phyloP scores from a whole-genome alignment of 495 filamentous ascomycete genomes.

The Tuber melanosporum region DNA sequence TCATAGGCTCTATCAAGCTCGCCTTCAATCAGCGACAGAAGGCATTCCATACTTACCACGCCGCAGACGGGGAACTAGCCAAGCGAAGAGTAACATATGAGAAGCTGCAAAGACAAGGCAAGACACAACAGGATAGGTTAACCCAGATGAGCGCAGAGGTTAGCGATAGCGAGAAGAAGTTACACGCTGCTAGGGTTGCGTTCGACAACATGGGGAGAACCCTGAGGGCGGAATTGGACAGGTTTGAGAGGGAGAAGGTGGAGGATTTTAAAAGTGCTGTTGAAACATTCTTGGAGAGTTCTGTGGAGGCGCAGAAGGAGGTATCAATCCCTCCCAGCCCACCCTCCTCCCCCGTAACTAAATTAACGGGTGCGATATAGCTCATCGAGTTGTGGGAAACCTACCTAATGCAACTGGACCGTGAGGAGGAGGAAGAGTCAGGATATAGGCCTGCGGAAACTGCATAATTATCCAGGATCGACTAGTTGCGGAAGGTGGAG shows the following conservation, averaged over 20 bases:
- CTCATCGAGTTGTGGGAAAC: constrained; percentile 98
- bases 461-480: constrained; percentile 9
- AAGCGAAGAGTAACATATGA: constrained; percentile 83
- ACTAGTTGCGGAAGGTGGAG: constrained; percentile 10
- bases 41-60: constrained; percentile 86
- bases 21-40: constrained; percentile 90
- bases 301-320: constrained; percentile 98
- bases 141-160: constrained; percentile 89
- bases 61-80: constrained; percentile 75
- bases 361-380: constrained; percentile 48
- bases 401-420: constrained; percentile 88
- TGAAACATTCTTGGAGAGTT: constrained; percentile 92
- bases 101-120: constrained; percentile 84
- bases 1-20: constrained; percentile 88
- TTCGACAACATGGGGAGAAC: constrained; percentile 97
- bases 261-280: constrained; percentile 98
- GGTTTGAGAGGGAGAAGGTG: constrained; percentile 95
- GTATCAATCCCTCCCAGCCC: constrained; percentile 49
- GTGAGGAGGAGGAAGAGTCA: constrained; percentile 77
- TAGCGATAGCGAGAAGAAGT: constrained; percentile 80
- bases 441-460: constrained; percentile 57
- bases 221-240: constrained; percentile 83
- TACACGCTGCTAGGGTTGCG: constrained; percentile 79
- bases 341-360: not conserved
- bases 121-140: constrained; percentile 88